These are phyloP conservation scores for Solanum pinnatisectum DNA, from an alignment of 257 asterid species.

Conservation along the genomic window DNA sequence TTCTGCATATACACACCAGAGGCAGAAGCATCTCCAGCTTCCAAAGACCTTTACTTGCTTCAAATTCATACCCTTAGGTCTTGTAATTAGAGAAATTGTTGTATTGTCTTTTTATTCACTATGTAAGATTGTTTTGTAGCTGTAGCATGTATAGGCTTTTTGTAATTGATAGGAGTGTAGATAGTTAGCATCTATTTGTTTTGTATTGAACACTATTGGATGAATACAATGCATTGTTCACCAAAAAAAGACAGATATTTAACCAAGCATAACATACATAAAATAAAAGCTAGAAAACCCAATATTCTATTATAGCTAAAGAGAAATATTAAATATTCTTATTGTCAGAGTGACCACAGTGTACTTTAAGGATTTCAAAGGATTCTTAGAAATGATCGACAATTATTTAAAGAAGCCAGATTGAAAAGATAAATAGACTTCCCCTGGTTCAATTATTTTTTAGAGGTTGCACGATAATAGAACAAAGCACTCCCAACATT, in stretches of 20 bases:
- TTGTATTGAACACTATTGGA: not conserved
- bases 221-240: not conserved
- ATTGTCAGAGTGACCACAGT: not conserved
- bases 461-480: not conserved
- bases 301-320: not conserved
- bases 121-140: not conserved
- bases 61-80: not conserved
- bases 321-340: not conserved
- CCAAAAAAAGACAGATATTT: not conserved
- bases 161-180: not conserved
- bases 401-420: not conserved
- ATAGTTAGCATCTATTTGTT: not conserved
- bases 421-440: not conserved
- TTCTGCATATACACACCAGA: not conserved
- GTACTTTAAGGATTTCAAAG: not conserved
- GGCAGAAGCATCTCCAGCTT: not conserved
- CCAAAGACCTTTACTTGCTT: not conserved
- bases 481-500: not conserved
- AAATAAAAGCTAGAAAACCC: not conserved
- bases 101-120: not conserved
- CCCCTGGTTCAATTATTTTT: not conserved
- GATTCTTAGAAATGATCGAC: not conserved
- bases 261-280: not conserved
- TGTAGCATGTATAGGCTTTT: not conserved
- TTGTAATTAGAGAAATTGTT: not conserved